These are phyloP conservation scores for Flaveria ramosissima DNA, from an alignment of 129 eudicot species.

Conservation along the genomic window DNA sequence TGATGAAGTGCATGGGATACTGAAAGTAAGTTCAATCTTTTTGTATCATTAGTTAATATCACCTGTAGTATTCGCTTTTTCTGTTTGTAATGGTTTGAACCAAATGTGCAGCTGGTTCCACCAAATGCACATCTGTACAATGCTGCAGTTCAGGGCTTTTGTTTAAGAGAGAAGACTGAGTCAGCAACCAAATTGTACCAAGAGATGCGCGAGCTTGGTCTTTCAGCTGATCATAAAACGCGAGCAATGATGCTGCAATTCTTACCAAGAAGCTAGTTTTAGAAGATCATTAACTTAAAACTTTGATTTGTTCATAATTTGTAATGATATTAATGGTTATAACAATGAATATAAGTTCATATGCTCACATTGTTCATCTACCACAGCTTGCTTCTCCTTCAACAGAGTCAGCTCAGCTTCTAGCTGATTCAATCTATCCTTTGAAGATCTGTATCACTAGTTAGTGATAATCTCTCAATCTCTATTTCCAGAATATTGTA, in stretches of 20 bases:
- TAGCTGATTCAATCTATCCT: too few relatives aligned
- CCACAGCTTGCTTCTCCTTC: too few relatives aligned
- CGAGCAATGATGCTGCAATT: conserved; percentile 84
- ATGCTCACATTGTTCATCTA: neutral
- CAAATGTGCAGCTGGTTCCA: conserved; percentile 41
- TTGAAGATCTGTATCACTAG: too few relatives aligned
- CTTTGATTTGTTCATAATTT: neutral
- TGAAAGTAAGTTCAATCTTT: conserved; percentile 48
- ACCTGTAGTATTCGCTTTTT: neutral
- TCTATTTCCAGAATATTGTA: too few relatives aligned
- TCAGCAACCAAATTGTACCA: conserved; percentile 63
- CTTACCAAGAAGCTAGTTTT: conserved; percentile 39
- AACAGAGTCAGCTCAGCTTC: too few relatives aligned
- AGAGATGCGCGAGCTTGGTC: conserved; percentile 68
- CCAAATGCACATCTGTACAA: conserved; percentile 75
- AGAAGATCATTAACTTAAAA: neutral
- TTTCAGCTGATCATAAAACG: conserved; percentile 80
- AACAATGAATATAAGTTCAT: neutral
- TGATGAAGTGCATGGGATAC: conserved; percentile 63
- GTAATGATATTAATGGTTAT: neutral
- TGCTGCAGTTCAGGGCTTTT: conserved; percentile 82
- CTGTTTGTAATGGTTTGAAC: neutral
- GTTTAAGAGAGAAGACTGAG: conserved; percentile 51
- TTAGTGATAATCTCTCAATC: too few relatives aligned
- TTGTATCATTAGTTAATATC: conserved; percentile 12